Conservation (phyloP, 306 rosid genomes). For the barrel medic (Medicago truncatula) region MtrunA17r5.0-ANR NC_053047.1:2010001-2010500, state of each 20-base stretch:
- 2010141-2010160: constrained; percentile 68
- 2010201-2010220: constrained; percentile 74
- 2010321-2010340: constrained; percentile 74
- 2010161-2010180: constrained; percentile 47
- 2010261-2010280: background rate
- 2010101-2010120: constrained; percentile 52
- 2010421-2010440: constrained; percentile 70
- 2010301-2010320: constrained; percentile 52
- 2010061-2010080: too few relatives aligned
- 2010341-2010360: constrained; percentile 73
- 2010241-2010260: background rate
- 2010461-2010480: constrained; percentile 58
- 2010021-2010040: too few relatives aligned
- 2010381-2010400: constrained; percentile 72
- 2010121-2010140: constrained; percentile 77
- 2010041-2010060: too few relatives aligned
- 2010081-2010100: too few relatives aligned
- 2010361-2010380: constrained; percentile 85
- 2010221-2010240: constrained; percentile 51
- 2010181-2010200: constrained; percentile 94
- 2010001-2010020: too few relatives aligned
- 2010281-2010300: constrained; percentile 27
- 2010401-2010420: constrained; percentile 67
- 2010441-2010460: constrained; percentile 82
- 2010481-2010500: too few relatives aligned